Evolutionary conservation across 257 asterid species (phyloP).

Genomic region (Hygrophila difformis): DNA sequence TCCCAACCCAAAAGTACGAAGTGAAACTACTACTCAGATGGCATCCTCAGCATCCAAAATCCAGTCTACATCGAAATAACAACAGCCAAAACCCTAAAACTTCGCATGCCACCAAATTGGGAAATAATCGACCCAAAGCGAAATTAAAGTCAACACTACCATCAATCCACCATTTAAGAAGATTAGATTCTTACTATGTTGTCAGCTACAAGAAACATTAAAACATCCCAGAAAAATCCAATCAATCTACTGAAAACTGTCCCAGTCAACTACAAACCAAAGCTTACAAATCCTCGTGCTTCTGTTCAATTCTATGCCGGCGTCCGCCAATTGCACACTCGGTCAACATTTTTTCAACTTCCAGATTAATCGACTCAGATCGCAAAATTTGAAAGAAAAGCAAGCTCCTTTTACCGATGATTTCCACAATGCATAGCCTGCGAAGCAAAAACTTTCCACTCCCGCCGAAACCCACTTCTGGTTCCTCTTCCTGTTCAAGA

Average conservation of each 20-base stretch:
- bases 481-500: no score
- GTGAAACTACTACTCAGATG: neutral
- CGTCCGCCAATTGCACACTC: constrained; percentile 10
- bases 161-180: neutral
- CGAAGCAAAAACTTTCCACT: no score
- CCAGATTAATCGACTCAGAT: constrained; percentile 3
- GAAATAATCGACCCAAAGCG: neutral
- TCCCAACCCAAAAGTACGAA: neutral
- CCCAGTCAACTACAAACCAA: constrained; percentile 10
- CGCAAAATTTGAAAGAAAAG: neutral
- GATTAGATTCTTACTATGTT: neutral
- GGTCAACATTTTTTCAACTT: constrained; percentile 1
- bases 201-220: neutral
- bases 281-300: neutral
- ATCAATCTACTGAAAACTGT: neutral
- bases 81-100: constrained; percentile 1
- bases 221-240: constrained; percentile 3
- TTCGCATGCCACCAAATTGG: constrained; percentile 1
- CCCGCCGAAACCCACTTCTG: no score
- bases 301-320: constrained; percentile 1
- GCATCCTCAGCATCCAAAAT: constrained; percentile 10
- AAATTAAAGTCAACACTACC: neutral
- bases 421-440: no score
- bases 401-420: no score
- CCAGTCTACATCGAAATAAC: neutral